Percentiles rank a stretch among this genome's conserved stretches.
Conservation (phyloP, 352 stramenopile species). For the Sclerospora graminicola region DNA sequence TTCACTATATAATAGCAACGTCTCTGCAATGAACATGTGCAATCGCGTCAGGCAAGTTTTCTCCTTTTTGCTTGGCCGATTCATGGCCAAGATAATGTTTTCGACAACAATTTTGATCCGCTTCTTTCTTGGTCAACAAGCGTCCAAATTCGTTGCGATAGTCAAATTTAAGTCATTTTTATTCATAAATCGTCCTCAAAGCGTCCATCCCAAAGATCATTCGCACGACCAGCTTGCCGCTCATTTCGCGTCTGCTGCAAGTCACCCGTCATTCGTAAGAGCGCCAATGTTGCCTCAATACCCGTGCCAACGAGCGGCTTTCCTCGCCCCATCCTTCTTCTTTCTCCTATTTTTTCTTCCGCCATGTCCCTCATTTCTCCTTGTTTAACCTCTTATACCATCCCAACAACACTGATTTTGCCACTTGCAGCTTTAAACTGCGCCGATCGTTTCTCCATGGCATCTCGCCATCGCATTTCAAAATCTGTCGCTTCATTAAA, state of each 20-base stretch:
- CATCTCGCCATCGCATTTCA: slow-evolving; percentile 56
- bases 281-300: slow-evolving; percentile 87
- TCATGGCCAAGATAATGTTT: slow-evolving; percentile 98
- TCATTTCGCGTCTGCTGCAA: slow-evolving; percentile 82
- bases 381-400: slow-evolving; percentile 32
- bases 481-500: slow-evolving; percentile 85
- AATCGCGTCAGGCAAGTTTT: no score
- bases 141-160: slow-evolving; percentile 96
- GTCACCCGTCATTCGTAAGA: slow-evolving; percentile 90
- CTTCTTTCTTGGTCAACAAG: slow-evolving; percentile 95
- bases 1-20: no score
- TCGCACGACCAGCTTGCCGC: slow-evolving; percentile 88
- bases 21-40: no score
- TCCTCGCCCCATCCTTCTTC: slow-evolving; percentile 69
- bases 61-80: slow-evolving; percentile 95
- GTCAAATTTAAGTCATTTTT: slow-evolving; percentile 88
- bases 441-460: slow-evolving; percentile 58
- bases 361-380: slow-evolving; percentile 12
- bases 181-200: slow-evolving; percentile 78
- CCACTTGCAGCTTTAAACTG: slow-evolving; percentile 31
- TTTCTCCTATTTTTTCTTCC: slow-evolving; percentile 27
- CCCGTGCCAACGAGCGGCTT: slow-evolving; percentile 77
- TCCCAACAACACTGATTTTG: background rate
- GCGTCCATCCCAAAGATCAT: slow-evolving; percentile 91
- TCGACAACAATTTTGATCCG: slow-evolving; percentile 95